A percentile compares a stretch with the other conserved stretches of the same genome.
Evolutionary conservation across 2,329 filamentous ascomycete species (phyloP).

Genomic region (Aspergillus pseudotamarii): DNA sequence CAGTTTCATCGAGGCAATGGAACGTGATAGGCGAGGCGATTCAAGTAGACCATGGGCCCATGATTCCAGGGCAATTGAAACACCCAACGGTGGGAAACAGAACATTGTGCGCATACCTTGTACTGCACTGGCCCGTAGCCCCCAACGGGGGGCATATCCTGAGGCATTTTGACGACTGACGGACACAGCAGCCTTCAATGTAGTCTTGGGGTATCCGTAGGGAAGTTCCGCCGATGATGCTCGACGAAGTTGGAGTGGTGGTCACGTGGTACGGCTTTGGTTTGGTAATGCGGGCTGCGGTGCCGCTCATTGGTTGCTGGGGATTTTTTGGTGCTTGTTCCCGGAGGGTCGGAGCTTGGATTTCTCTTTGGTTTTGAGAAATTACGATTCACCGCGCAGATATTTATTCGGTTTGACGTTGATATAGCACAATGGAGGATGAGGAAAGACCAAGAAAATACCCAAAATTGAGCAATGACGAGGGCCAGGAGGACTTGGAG

Average conservation of each 20-base stretch:
- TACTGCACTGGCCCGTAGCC: conserved; percentile 98
- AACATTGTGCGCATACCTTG: conserved; percentile 64
- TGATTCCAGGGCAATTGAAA: background rate
- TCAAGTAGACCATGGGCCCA: background rate
- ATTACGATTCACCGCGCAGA: background rate
- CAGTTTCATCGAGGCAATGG: background rate
- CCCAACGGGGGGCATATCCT: conserved; percentile 94
- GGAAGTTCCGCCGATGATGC: conserved; percentile 20
- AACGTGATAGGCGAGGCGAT: background rate
- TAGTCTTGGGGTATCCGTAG: conserved; percentile 17
- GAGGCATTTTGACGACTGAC: conserved; percentile 69
- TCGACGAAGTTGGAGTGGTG: conserved; percentile 32
- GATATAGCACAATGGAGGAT: conserved; percentile 49
- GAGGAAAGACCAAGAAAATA: conserved; percentile 60
- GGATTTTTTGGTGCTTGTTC: conserved; percentile 2
- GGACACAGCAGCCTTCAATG: conserved; percentile 23
- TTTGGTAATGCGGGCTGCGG: conserved; percentile 36
- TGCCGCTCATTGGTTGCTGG: conserved; percentile 30
- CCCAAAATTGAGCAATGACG: conserved; percentile 52
- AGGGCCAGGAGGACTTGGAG: conserved; percentile 26
- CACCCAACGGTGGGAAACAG: conserved; percentile 3
- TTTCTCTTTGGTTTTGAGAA: background rate
- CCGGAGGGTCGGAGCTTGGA: conserved; percentile 3
- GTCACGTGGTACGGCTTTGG: conserved; percentile 28
- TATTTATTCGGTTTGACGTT: background rate